phyloP scores from a whole-genome alignment of 2,329 filamentous ascomycete genomes.

The Ceratocystis variospora region DNA sequence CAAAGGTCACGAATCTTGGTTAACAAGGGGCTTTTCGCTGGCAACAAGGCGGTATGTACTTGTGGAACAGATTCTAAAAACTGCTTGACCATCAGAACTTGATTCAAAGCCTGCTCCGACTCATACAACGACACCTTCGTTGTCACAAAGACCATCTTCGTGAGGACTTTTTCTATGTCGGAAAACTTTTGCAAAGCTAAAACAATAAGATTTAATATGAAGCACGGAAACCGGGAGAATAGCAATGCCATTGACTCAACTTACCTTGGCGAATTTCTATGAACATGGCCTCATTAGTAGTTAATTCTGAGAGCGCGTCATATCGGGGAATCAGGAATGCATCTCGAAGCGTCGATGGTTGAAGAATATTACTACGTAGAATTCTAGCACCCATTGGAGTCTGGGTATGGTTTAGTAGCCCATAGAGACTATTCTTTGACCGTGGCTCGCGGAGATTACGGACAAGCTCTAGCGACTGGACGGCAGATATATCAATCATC shows the following conservation, averaged over 20 bases:
- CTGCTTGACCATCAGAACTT: conserved; percentile 73
- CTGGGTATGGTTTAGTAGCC: conserved; percentile 67
- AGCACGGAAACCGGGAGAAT: neutral
- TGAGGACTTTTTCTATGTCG: conserved; percentile 56
- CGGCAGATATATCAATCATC: conserved; percentile 87
- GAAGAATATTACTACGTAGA: conserved; percentile 72
- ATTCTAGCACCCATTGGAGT: conserved; percentile 83
- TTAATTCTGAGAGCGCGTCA: conserved; percentile 71
- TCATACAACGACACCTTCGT: conserved; percentile 50
- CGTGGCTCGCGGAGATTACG: conserved; percentile 69
- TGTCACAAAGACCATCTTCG: conserved; percentile 62
- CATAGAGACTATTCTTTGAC: conserved; percentile 72
- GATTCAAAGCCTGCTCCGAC: conserved; percentile 71
- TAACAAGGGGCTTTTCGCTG: conserved; percentile 51
- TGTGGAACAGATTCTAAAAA: conserved; percentile 57
- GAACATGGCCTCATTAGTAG: conserved; percentile 74
- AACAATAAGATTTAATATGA: neutral
- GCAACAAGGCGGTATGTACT: conserved; percentile 52
- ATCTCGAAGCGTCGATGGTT: conserved; percentile 61
- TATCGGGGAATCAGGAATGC: conserved; percentile 58
- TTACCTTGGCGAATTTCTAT: conserved; percentile 55
- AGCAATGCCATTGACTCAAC: conserved; percentile 9
- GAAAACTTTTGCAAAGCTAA: conserved; percentile 38
- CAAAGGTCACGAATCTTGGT: conserved; percentile 57
- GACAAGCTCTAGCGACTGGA: conserved; percentile 75